These are phyloP conservation scores for Venturia effusa DNA, from an alignment of 2,329 filamentous ascomycete genomes.

Conservation along the genomic window DNA sequence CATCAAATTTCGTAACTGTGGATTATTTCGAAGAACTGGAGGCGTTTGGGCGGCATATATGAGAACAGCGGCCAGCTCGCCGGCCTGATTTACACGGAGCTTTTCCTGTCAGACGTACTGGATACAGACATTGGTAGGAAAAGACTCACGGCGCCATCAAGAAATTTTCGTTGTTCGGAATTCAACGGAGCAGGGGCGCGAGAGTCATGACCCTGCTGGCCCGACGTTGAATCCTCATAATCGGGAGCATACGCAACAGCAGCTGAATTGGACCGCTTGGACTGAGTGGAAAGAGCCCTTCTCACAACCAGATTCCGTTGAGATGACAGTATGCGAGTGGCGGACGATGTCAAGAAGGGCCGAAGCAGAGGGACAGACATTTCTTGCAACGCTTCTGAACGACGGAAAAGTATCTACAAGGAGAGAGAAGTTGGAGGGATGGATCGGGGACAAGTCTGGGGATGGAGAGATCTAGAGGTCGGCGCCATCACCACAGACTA, in stretches of 20 bases:
- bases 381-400: not conserved
- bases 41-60: conserved; percentile 90
- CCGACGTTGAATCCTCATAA: conserved; percentile 9
- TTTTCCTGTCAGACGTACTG: conserved; percentile 20
- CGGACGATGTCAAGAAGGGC: not conserved
- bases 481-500: not conserved
- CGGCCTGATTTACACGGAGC: conserved; percentile 94
- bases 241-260: conserved; percentile 13
- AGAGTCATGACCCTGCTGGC: not conserved
- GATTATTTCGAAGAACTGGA: conserved; percentile 65
- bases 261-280: conserved; percentile 5
- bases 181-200: conserved; percentile 17
- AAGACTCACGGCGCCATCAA: conserved; percentile 23
- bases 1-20: conserved; percentile 84
- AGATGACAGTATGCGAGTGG: not conserved
- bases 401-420: not conserved
- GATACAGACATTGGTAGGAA: not conserved
- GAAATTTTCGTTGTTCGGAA: conserved; percentile 23
- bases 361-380: not conserved
- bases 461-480: not conserved
- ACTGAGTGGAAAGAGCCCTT: not conserved
- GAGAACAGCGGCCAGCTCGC: conserved; percentile 88
- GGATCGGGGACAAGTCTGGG: not conserved
- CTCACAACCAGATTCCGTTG: not conserved
- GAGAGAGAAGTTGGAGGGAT: not conserved